These are phyloP conservation scores for Euphorbia corollata DNA, from an alignment of 441 rosid genomes.

Conservation along the genomic window DNA sequence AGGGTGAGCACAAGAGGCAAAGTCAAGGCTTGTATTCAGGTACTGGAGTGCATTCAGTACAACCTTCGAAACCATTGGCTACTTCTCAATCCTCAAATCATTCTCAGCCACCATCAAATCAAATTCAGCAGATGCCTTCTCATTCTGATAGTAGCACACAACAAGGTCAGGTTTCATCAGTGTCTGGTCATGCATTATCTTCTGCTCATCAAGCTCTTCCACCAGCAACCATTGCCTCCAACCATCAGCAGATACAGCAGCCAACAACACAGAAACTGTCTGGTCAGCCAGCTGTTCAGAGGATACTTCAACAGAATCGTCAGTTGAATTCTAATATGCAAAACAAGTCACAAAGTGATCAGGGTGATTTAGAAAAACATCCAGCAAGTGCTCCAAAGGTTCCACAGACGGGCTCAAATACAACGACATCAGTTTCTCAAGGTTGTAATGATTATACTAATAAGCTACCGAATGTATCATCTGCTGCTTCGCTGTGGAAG, in stretches of 20 bases:
- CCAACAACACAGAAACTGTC: conserved; percentile 49
- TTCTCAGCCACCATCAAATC: conserved; percentile 55
- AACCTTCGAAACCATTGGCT: conserved; percentile 55
- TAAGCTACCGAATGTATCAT: conserved; percentile 32
- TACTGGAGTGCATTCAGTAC: conserved; percentile 41
- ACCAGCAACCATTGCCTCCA: conserved; percentile 45
- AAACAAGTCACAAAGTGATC: conserved; percentile 55
- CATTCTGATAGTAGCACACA: conserved; percentile 52
- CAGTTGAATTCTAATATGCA: conserved; percentile 42
- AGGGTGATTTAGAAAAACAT: conserved; percentile 40
- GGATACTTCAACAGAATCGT: conserved; percentile 56
- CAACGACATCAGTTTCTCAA: conserved; percentile 36
- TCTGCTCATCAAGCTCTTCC: conserved; percentile 44
- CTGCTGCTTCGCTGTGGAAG: conserved; percentile 39
- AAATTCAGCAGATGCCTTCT: conserved; percentile 48
- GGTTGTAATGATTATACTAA: conserved; percentile 43
- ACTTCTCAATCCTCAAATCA: conserved; percentile 50
- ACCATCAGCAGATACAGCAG: conserved; percentile 46
- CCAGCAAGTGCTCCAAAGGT: conserved; percentile 28
- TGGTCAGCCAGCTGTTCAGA: conserved; percentile 44
- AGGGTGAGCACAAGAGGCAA: conserved; percentile 64
- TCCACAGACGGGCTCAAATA: conserved; percentile 33
- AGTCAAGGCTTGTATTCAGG: conserved; percentile 62
- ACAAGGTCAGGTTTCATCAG: conserved; percentile 54
- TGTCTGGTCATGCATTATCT: conserved; percentile 38